Evolutionary conservation across 805 yeast genomes (phyloP).

Genomic region (Candida maesae): DNA sequence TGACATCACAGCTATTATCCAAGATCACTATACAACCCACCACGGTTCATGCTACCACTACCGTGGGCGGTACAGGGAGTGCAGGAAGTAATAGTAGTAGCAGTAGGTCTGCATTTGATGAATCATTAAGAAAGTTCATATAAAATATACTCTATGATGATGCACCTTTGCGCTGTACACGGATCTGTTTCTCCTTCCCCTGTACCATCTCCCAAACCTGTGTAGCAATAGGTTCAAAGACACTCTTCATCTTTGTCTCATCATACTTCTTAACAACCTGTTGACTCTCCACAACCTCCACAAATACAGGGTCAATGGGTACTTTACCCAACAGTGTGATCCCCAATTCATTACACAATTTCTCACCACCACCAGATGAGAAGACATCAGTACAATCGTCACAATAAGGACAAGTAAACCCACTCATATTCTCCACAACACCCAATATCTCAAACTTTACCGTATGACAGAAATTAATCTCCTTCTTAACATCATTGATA

Average conservation of each 20-base stretch:
- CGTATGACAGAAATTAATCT: slow-evolving; percentile 85
- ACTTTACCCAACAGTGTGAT: slow-evolving; percentile 78
- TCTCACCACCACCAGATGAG: slow-evolving; percentile 87
- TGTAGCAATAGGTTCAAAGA: slow-evolving; percentile 12
- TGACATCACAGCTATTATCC: neutral
- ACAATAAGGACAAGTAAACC: slow-evolving; percentile 93
- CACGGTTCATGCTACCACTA: slow-evolving; percentile 4
- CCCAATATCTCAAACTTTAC: slow-evolving; percentile 81
- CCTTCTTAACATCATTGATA: slow-evolving; percentile 91
- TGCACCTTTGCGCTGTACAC: neutral
- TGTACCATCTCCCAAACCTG: slow-evolving; percentile 8
- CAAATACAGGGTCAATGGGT: slow-evolving; percentile 92
- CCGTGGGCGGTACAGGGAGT: too few relatives aligned
- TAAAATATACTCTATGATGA: too few relatives aligned
- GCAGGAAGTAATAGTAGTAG: too few relatives aligned
- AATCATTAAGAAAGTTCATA: slow-evolving; percentile 2
- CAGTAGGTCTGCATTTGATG: slow-evolving; percentile 1
- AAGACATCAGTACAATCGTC: slow-evolving; percentile 89
- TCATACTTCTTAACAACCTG: slow-evolving; percentile 18
- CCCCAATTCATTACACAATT: slow-evolving; percentile 56
- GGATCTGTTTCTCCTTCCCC: neutral
- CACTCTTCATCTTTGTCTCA: slow-evolving; percentile 12
- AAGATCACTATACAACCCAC: neutral
- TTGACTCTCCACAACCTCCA: slow-evolving; percentile 73
- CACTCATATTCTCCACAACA: slow-evolving; percentile 93